Conservation (phyloP, 2,329 filamentous ascomycete species). For the Alternaria dauci region DNA sequence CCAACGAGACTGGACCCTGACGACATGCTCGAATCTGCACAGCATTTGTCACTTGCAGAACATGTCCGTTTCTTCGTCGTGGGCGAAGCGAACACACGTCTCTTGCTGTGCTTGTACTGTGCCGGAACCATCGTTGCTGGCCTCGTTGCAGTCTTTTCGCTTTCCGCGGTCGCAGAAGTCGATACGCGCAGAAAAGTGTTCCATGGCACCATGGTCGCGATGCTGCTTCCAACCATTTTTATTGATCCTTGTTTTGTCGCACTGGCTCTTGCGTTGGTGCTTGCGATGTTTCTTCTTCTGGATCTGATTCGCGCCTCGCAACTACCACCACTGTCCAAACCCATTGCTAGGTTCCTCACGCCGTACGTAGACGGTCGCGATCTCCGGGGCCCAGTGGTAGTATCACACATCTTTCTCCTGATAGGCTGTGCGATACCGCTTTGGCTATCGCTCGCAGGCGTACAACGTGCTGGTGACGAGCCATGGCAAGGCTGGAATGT, state of each 20-base stretch:
- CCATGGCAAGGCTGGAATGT: slow-evolving; percentile 79
- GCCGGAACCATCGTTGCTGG: slow-evolving; percentile 72
- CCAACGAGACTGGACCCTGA: slow-evolving; percentile 57
- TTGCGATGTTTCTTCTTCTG: slow-evolving; percentile 85
- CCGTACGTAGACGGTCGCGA: slow-evolving; percentile 96
- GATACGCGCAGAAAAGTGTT: slow-evolving; percentile 97
- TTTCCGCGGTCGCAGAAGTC: slow-evolving; percentile 83
- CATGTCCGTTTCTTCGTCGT: slow-evolving; percentile 69
- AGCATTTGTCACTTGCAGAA: slow-evolving; percentile 59
- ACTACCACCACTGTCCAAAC: slow-evolving; percentile 86
- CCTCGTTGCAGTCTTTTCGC: slow-evolving; percentile 75
- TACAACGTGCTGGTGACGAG: slow-evolving; percentile 64
- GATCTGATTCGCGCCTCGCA: slow-evolving; percentile 91
- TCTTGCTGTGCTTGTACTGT: slow-evolving; percentile 80
- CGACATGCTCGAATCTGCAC: slow-evolving; percentile 18
- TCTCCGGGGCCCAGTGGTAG: slow-evolving; percentile 89
- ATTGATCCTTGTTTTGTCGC: slow-evolving; percentile 86
- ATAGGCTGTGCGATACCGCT: slow-evolving; percentile 95
- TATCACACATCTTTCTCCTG: slow-evolving; percentile 94
- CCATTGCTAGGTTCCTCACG: slow-evolving; percentile 84
- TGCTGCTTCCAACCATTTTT: slow-evolving; percentile 88
- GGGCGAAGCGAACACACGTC: slow-evolving; percentile 82
- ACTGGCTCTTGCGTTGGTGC: slow-evolving; percentile 78
- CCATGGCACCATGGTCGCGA: slow-evolving; percentile 96
- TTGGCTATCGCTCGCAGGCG: slow-evolving; percentile 82